Evolutionary conservation across 2,329 filamentous ascomycete genomes (phyloP).

Genomic region (Cladosporium sp.): DNA sequence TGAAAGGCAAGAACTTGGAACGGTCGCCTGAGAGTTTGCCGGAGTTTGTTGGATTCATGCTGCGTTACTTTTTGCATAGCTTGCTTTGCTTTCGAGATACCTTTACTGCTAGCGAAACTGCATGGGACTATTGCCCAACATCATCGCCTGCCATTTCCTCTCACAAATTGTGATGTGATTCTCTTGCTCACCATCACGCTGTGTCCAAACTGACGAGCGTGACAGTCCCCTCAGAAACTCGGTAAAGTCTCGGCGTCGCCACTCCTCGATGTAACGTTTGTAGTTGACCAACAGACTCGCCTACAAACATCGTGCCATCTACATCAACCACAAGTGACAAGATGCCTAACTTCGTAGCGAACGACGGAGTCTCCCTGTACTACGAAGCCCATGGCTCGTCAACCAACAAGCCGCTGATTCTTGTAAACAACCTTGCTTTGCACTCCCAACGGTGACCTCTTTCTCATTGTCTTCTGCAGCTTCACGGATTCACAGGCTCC

Average conservation of each 20-base stretch:
- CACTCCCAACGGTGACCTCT: neutral
- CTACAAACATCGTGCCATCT: too few species aligned
- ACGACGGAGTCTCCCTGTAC: neutral
- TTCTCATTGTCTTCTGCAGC: neutral
- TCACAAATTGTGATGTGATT: too few species aligned
- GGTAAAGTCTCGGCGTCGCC: too few species aligned
- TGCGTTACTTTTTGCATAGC: neutral
- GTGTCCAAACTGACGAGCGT: too few species aligned
- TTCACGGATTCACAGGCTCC: slow-evolving; percentile 11
- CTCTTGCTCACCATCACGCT: too few species aligned
- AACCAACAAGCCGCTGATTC: neutral
- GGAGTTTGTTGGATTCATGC: neutral
- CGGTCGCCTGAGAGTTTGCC: neutral
- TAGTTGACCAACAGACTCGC: too few species aligned
- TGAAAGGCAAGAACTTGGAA: neutral
- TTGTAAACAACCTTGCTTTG: neutral
- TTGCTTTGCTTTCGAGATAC: neutral
- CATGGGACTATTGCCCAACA: too few species aligned
- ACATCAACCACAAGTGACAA: too few species aligned
- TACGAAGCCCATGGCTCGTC: slow-evolving; percentile 2
- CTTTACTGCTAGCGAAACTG: neutral
- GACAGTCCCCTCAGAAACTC: too few species aligned
- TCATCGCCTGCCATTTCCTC: too few species aligned
- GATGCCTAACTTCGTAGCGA: slow-evolving; percentile 4
- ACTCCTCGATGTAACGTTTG: too few species aligned